These are phyloP conservation scores for Ilyonectria robusta DNA, from an alignment of 2,329 filamentous ascomycete genomes.

Conservation along the genomic window DNA sequence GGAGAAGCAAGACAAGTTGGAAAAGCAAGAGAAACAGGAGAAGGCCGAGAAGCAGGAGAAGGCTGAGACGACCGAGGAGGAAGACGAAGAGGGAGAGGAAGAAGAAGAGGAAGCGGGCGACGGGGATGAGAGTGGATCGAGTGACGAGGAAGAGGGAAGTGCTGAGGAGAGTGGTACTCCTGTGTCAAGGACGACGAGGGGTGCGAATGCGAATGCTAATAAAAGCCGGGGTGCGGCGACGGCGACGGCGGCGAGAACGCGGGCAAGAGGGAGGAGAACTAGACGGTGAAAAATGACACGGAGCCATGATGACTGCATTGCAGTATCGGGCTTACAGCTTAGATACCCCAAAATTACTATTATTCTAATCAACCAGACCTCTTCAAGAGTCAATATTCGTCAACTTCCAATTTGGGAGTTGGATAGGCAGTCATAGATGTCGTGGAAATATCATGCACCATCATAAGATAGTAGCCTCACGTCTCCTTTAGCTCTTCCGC, in stretches of 20 bases:
- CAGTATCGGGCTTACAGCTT: background rate
- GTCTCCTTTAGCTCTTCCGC: background rate
- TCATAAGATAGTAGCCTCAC: background rate
- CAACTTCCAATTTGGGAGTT: background rate
- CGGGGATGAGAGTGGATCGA: constrained; percentile 53
- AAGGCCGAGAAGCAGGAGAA: constrained; percentile 33
- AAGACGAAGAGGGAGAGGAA: constrained; percentile 47
- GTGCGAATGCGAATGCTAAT: constrained; percentile 43
- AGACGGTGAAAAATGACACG: constrained; percentile 35
- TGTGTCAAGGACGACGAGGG: constrained; percentile 54
- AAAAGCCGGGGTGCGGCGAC: constrained; percentile 48
- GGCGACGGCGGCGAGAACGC: constrained; percentile 33
- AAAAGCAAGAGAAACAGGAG: constrained; percentile 41
- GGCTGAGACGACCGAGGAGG: constrained; percentile 53
- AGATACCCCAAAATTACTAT: constrained; percentile 28
- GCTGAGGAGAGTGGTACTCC: constrained; percentile 56
- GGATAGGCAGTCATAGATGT: background rate
- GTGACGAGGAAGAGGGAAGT: constrained; percentile 53
- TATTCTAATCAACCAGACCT: background rate
- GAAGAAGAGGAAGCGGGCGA: constrained; percentile 55
- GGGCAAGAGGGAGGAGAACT: constrained; percentile 52
- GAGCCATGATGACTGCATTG: background rate
- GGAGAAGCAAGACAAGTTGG: constrained; percentile 59
- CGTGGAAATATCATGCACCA: background rate
- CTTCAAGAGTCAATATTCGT: background rate